Evolutionary conservation across 2,329 filamentous ascomycete genomes (phyloP), one percentile per base, ranked within the genome.

Genomic region (Aspergillus fijiensis): DNA sequence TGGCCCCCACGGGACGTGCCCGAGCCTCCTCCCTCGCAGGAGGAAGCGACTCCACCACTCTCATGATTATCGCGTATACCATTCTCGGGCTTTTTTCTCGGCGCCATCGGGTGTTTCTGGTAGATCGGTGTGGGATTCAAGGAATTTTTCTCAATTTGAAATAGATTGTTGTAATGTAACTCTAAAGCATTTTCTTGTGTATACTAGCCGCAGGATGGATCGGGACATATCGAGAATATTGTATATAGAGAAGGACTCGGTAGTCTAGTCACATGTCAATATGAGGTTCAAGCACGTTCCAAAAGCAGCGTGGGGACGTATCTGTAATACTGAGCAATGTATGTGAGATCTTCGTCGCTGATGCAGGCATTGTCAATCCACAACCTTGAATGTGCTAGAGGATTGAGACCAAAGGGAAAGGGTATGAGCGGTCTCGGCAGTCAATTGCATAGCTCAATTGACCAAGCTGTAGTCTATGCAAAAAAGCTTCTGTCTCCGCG

Each of bases 21-120:
- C 72, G 76, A 52, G 78, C 77, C 45, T 81, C 78, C 45, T 81
- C 78, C 76, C 92, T 90, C 7, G 96, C 90, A 0, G 93, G 92
- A 47, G 91, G 14, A 45, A 19, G 39, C 14, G 6, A 7, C 4
- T 45, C 39, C 5, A 45, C 39, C 39, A n/a, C 39, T 45, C n/a
- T 45, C 39, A 45, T 45, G 16, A 45, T 9, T 2, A 19, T 19
- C 6, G 16, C 6, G 7, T 45, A 45, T 45, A 45, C 6, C 12
- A 35, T 35, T 10, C 2, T 10, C 27, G 5, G 33, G 11, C 33
- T 12, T 12, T 35, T 35, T 35, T 35, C 5, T 4, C 12, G 39
- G 39, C 39, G 39, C 6, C 39, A 45, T 45, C 16, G 14, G 39
- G 16, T 19, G 39, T 45, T 45, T 45, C 3, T 45, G 0, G 1